Percentiles rank a stretch among this genome's conserved stretches.
Conservation (phyloP, 371 early-diverging fungal genomes). For the Mortierella sp. region DNA sequence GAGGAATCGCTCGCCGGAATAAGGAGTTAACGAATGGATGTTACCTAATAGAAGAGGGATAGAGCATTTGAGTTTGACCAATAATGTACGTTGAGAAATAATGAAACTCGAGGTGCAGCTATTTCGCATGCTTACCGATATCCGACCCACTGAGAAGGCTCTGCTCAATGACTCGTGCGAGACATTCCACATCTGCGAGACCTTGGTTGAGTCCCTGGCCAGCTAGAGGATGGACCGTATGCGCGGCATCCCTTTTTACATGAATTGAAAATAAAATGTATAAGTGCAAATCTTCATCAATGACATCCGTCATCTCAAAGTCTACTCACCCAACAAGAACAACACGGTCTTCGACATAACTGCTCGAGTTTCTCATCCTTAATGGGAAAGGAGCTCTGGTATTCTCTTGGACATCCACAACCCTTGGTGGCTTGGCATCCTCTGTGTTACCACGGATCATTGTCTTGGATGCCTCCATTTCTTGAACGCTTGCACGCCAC, state of each 20-base stretch:
- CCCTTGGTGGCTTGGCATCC: constrained; percentile 66
- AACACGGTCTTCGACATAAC: constrained; percentile 82
- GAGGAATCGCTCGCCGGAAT: constrained; percentile 83
- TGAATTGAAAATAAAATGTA: neutral
- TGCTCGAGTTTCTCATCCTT: constrained; percentile 80
- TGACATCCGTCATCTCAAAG: neutral
- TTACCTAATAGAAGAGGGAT: constrained; percentile 58
- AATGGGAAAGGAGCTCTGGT: constrained; percentile 91
- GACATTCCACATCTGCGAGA: constrained; percentile 83
- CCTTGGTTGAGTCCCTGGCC: constrained; percentile 98
- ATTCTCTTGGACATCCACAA: constrained; percentile 73
- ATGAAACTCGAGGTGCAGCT: neutral
- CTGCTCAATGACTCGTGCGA: constrained; percentile 71
- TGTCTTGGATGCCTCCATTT: constrained; percentile 48
- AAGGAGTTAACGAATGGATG: constrained; percentile 74
- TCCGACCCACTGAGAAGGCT: constrained; percentile 84
- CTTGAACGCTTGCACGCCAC: constrained; percentile 72
- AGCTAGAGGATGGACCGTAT: constrained; percentile 95
- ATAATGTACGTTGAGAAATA: neutral
- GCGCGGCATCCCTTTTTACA: constrained; percentile 91
- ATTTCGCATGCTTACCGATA: constrained; percentile 64
- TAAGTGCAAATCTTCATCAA: neutral
- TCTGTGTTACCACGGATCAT: constrained; percentile 29
- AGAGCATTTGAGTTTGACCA: neutral
- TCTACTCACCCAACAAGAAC: constrained; percentile 85